Base-by-base conservation (phyloP, 2,329 filamentous ascomycete species). In the Bisporella sp. region DNA sequence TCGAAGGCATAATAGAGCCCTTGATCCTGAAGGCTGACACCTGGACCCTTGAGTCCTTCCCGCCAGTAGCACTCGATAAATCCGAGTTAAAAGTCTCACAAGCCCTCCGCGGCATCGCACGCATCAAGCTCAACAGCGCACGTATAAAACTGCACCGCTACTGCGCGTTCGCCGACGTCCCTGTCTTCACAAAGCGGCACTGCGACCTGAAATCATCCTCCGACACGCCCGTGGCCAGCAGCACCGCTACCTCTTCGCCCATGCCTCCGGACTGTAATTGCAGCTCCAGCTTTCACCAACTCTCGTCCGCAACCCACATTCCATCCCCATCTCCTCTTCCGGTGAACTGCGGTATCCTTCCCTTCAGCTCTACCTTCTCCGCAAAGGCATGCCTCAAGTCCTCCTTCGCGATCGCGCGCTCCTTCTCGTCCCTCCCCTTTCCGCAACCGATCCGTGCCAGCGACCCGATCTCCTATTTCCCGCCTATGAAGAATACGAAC, bases 131-230 rank as follows among this genome's bases (percentile, higher is more conserved):
- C 59, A 48, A 45, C 29, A 76, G 74, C 59, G 73, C 74, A 8
- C 65, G 73, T 11, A 75, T 76, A 54, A 77, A 77, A 56, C 58
- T 76, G 3, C 74, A 78, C 54, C 70, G 75, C 1, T 77, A 75
- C 57, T 71, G 69, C 53, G 75, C 75, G 6, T 78, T 78, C 59
- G 71, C 68, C 42, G 74, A 77, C 54, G 62, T 71, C 5, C 73
- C 74, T 2, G 66, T 77, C 21, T 78, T 78, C 57, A 65, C 68
- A 0, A 67, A 68, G 31, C 74, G 72, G 49, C 71, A 76, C 54
- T 78, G 74, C 59, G 74, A 77, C 50, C 67, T 77, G 65, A 51
- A 54, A 30, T 41, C 53, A 12, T 44, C 41, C 8, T 46, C 21
- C 13, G 44, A 46, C 13, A 37, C 40, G 11, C 7, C 32, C 8